phyloP scores from a whole-genome alignment of 106 monocot genomes.

The Dendrobium catenatum region DNA sequence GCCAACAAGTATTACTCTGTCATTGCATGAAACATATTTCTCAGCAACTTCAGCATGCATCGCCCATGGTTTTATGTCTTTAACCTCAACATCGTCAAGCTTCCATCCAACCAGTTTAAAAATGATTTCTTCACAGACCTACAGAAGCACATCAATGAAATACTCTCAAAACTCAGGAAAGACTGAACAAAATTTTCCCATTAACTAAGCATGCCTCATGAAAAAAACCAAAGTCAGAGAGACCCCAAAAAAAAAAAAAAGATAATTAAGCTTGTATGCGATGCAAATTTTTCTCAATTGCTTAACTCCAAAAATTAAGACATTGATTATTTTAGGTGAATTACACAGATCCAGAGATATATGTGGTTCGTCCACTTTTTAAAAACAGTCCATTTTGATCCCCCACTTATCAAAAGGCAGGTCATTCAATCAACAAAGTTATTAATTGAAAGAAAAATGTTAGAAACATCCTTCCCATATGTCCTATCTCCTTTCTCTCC shows the following conservation, averaged over 20 bases:
- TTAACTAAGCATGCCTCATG: not conserved
- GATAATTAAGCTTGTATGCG: not conserved
- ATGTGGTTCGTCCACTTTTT: not conserved
- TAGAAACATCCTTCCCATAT: not conserved
- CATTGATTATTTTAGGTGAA: not conserved
- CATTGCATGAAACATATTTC: constrained; percentile 56
- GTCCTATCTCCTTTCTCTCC: not conserved
- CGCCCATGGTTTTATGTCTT: constrained; percentile 95
- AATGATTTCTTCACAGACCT: constrained; percentile 91
- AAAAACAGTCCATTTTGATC: not conserved
- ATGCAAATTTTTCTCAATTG: not conserved
- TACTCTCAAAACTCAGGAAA: not conserved
- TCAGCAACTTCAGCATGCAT: constrained; percentile 99
- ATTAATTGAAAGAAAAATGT: not conserved
- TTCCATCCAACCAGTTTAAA: constrained; percentile 66
- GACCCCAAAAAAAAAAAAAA: not conserved
- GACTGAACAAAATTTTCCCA: not conserved
- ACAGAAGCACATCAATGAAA: constrained; percentile 11
- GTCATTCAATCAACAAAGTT: not conserved
- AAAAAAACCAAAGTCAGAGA: not conserved
- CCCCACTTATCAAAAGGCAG: not conserved
- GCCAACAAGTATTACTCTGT: constrained; percentile 75
- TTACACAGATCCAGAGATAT: not conserved
- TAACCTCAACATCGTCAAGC: constrained; percentile 50
- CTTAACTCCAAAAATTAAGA: not conserved